phyloP scores from a whole-genome alignment of 345 rosid species.

The Salix koriyanagi region DNA sequence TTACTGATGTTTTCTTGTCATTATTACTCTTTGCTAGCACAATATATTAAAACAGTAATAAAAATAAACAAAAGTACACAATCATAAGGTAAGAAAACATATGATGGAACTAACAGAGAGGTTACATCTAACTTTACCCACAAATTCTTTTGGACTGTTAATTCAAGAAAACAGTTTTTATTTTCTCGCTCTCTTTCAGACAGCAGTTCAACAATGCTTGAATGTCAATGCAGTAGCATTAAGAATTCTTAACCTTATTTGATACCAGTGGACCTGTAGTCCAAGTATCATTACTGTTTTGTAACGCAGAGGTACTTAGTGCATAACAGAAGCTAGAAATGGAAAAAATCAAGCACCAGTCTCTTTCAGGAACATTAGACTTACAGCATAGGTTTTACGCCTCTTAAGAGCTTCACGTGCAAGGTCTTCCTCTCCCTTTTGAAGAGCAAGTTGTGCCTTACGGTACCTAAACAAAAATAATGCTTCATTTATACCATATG shows the following conservation, averaged over 20 bases:
- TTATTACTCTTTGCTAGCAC: neutral
- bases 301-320: neutral
- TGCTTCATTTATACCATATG: neutral
- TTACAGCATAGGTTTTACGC: constrained; percentile 70
- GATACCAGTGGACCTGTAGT: neutral
- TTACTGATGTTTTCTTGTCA: neutral
- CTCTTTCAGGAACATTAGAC: constrained; percentile 13
- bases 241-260: neutral
- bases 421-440: constrained; percentile 78
- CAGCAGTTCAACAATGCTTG: neutral
- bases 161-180: neutral
- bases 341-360: neutral
- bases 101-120: neutral
- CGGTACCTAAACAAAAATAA: constrained; percentile 50
- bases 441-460: constrained; percentile 72
- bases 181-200: neutral
- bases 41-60: neutral
- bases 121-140: neutral
- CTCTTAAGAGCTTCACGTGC: constrained; percentile 87
- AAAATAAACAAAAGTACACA: neutral
- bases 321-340: neutral
- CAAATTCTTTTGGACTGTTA: neutral
- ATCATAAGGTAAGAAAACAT: neutral
- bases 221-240: neutral
- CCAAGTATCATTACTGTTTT: neutral